Evolutionary conservation across 2,329 filamentous ascomycete genomes (phyloP), one percentile per base, ranked within the genome.

Genomic region (Corniculantispora saksenae): DNA sequence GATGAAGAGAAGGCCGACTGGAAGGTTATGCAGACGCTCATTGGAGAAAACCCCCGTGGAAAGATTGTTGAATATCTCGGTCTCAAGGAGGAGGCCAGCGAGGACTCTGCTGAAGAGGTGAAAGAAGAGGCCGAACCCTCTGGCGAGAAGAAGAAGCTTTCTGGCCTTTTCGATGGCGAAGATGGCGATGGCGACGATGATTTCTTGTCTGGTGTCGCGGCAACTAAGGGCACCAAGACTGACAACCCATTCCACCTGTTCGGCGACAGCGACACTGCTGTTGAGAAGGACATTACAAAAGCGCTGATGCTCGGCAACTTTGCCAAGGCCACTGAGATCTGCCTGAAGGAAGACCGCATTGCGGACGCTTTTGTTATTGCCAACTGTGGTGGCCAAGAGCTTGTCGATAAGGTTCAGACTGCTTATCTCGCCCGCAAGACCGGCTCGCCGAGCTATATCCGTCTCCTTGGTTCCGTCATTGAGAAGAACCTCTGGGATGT

Each of bases 331-430:
- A 89, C 97, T 65, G 91, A 96, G 64, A 87, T 97, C 60, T 97
- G 93, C 71, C 81, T 99, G 19, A 89, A 92, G 72, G 93, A 97
- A 77, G 89, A 96, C 69, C 89, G 94, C 61, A 89, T 98, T 75
- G 95, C 95, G 0, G 95, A 99, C 79, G 95, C 95, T 47, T 97
- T 99, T 79, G 93, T 99, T 82, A 94, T 99, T 74, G 95, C 96
- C 55, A 97, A 98, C 72, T 98, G 94, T 72, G 94, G 95, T 66
- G 95, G 94, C 57, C 93, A 97, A 75, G 91, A 93, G 69, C 91
- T 97, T 66, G 90, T 98, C 51, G 93, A 97, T 72, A 97, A 97
- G 81, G 94, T 94, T 6, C 95, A 98, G 78, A 86, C 91, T 67
- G 89, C 93, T 15, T 99, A 99, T 75, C 88, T 99, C 68, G 90